phyloP scores from a whole-genome alignment of 139 green algal species.

The Mesostigma viride region DNA sequence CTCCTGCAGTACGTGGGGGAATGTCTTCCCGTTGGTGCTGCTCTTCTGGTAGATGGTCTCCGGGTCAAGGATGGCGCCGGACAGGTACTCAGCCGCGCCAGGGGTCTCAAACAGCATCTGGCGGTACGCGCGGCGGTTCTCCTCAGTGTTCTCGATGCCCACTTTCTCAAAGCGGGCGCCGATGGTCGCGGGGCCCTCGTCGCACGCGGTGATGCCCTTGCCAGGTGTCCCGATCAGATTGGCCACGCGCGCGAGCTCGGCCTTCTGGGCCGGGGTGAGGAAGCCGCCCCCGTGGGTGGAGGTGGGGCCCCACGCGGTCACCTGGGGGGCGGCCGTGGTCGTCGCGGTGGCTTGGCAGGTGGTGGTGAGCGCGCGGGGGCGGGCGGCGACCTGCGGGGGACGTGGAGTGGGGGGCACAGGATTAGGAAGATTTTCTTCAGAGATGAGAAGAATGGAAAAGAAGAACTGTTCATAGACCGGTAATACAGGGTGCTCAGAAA shows the following conservation, averaged over 20 bases:
- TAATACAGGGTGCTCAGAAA: too few species aligned
- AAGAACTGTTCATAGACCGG: too few species aligned
- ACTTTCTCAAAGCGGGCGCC: too few species aligned
- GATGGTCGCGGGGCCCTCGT: constrained; percentile 38
- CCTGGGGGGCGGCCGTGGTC: too few species aligned
- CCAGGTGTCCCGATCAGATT: constrained; percentile 16
- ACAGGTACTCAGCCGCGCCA: constrained; percentile 37
- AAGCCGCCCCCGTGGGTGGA: constrained; percentile 9
- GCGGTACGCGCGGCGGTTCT: constrained; percentile 32
- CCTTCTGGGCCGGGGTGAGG: constrained; percentile 3
- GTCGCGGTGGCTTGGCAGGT: too few species aligned
- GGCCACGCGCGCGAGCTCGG: constrained; percentile 19
- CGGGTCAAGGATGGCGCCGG: constrained; percentile 42
- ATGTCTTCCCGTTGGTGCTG: constrained; percentile 25
- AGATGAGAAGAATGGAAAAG: too few species aligned
- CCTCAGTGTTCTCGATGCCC: constrained; percentile 42
- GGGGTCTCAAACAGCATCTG: constrained; percentile 39
- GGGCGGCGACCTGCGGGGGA: too few species aligned
- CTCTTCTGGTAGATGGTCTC: constrained; percentile 46
- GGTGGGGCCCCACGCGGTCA: not conserved
- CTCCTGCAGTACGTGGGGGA: constrained; percentile 33
- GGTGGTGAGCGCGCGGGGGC: too few species aligned
- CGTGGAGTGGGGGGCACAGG: too few species aligned
- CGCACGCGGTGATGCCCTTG: constrained; percentile 35
- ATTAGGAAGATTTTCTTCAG: too few species aligned